Evolutionary conservation across 768 basidiomycete species (phyloP).

Genomic region (Suillus lakei): DNA sequence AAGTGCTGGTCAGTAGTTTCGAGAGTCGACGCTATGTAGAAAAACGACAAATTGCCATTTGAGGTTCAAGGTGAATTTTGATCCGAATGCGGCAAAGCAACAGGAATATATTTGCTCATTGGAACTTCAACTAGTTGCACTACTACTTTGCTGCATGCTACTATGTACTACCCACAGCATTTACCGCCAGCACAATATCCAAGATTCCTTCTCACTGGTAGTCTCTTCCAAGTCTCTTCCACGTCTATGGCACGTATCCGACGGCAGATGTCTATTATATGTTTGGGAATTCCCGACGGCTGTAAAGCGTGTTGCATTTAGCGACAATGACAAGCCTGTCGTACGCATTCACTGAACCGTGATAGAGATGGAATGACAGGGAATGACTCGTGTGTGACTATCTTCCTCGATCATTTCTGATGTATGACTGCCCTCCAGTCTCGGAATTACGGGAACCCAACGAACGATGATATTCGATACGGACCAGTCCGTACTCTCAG

Average conservation of each 20-base stretch:
- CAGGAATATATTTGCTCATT: too few species aligned
- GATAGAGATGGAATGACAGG: conserved; percentile 70
- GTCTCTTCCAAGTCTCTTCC: conserved; percentile 71
- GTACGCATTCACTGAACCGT: conserved; percentile 90
- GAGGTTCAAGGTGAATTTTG: background rate
- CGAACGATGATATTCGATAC: too few species aligned
- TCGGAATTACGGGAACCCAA: conserved; percentile 70
- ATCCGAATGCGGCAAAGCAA: background rate
- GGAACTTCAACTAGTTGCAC: too few species aligned
- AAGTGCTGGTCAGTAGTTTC: too few species aligned
- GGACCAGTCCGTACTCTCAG: too few species aligned
- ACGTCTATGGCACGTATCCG: conserved; percentile 86
- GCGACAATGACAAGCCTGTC: conserved; percentile 78
- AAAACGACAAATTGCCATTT: background rate
- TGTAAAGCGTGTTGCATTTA: conserved; percentile 86
- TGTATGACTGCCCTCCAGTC: conserved; percentile 50
- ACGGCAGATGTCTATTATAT: conserved; percentile 86
- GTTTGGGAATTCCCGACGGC: conserved; percentile 99
- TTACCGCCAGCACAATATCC: too few species aligned
- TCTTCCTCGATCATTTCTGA: conserved; percentile 11
- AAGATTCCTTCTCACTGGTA: too few species aligned
- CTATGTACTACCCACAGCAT: too few species aligned
- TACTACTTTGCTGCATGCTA: too few species aligned
- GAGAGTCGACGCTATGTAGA: background rate
- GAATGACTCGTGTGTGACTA: conserved; percentile 60